These are phyloP conservation scores for Spergularia bocconei DNA, from an alignment of 148 eudicot genomes.

Conservation along the genomic window DNA sequence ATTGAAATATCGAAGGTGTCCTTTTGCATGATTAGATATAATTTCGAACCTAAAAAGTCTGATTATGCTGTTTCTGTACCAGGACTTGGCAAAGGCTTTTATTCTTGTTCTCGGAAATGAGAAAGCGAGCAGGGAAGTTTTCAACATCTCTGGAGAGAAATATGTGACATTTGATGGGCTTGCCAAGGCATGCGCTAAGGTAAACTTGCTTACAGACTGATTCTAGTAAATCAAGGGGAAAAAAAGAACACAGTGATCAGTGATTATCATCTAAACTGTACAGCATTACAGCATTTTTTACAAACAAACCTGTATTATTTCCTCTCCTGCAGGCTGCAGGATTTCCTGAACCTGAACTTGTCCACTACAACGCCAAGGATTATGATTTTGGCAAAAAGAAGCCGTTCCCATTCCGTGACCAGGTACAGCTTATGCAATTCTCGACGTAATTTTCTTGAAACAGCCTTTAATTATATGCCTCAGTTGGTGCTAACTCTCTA, in stretches of 20 bases:
- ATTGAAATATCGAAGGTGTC: no score
- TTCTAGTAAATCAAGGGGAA: no score
- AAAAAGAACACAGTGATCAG: no score
- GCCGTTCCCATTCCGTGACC: conserved; percentile 96
- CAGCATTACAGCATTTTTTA: no score
- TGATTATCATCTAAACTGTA: not conserved
- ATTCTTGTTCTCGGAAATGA: conserved; percentile 77
- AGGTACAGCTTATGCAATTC: conserved; percentile 43
- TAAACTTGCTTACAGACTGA: conserved; percentile 26
- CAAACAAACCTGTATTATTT: not conserved
- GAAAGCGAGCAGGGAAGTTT: conserved; percentile 82
- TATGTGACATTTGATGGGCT: conserved; percentile 96
- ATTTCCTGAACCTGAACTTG: conserved; percentile 93
- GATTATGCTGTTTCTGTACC: conserved; percentile 7
- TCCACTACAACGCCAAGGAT: conserved; percentile 89
- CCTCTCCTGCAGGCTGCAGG: conserved; percentile 68
- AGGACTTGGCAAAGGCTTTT: conserved; percentile 90
- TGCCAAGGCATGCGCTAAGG: conserved; percentile 98
- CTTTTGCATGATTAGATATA: not conserved
- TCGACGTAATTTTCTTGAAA: no score
- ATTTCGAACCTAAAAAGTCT: not conserved
- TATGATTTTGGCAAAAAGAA: conserved; percentile 97
- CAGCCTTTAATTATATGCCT: not conserved
- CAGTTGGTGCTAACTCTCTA: not conserved
- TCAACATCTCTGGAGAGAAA: conserved; percentile 82